A percentile compares a stretch with the other conserved stretches of the same genome.
Evolutionary conservation across 2,329 filamentous ascomycete genomes (phyloP).

Genomic region (Fusarium sp.): DNA sequence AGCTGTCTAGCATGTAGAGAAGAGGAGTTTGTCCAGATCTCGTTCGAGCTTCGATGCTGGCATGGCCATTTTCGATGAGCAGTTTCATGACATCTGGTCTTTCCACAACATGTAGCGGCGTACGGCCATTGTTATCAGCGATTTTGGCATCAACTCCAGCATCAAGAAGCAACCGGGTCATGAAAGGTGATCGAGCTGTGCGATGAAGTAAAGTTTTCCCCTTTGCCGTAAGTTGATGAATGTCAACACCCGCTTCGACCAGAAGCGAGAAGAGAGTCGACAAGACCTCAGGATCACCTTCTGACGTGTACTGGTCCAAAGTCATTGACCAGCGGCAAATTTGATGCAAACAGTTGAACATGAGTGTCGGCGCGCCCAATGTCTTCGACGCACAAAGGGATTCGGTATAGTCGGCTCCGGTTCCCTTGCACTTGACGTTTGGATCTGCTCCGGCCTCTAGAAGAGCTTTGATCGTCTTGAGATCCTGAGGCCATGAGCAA

Average conservation of each 20-base stretch:
- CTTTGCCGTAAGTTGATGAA: constrained; percentile 25
- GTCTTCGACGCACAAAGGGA: neutral
- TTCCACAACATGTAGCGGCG: constrained; percentile 31
- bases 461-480: constrained; percentile 38
- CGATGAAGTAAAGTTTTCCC: constrained; percentile 31
- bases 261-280: constrained; percentile 31
- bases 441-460: constrained; percentile 48
- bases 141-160: constrained; percentile 40
- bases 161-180: constrained; percentile 37
- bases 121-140: constrained; percentile 5
- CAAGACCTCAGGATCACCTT: neutral
- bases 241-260: constrained; percentile 36
- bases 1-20: constrained; percentile 6
- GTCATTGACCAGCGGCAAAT: constrained; percentile 5
- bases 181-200: constrained; percentile 4
- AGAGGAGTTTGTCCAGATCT: constrained; percentile 39
- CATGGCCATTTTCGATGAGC: constrained; percentile 43
- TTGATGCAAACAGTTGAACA: constrained; percentile 21
- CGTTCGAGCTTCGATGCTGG: constrained; percentile 34
- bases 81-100: constrained; percentile 21
- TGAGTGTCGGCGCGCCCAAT: neutral
- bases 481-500: constrained; percentile 3
- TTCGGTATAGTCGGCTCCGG: neutral
- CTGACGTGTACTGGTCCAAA: neutral
- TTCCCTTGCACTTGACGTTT: constrained; percentile 25